phyloP scores from a whole-genome alignment of 2,329 filamentous ascomycete species.

The Cladosporium sp. region DNA sequence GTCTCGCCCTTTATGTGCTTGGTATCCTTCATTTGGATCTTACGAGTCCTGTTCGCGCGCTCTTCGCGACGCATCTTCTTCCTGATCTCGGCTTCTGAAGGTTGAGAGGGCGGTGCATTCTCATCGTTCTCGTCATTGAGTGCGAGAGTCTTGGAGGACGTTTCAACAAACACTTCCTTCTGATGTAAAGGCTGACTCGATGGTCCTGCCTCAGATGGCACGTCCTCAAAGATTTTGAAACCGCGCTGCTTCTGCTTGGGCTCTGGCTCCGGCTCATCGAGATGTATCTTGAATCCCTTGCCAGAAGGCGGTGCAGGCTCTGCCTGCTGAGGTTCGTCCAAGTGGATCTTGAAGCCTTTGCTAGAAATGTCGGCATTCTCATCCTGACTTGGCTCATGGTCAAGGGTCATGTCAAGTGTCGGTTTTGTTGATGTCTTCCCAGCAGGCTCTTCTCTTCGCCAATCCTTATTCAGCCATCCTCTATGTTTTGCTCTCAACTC shows the following conservation, averaged over 20 bases:
- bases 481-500: conserved; percentile 77
- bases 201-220: conserved; percentile 16
- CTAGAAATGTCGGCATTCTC: not conserved
- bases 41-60: conserved; percentile 46
- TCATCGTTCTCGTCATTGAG: conserved; percentile 45
- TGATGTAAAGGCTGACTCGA: conserved; percentile 11
- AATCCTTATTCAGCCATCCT: conserved; percentile 60
- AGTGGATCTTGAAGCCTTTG: conserved; percentile 20
- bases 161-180: conserved; percentile 24
- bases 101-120: conserved; percentile 38
- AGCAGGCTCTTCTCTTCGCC: conserved; percentile 32
- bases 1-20: conserved; percentile 66
- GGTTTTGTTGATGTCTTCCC: not conserved
- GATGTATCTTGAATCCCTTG: conserved; percentile 20
- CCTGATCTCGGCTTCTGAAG: conserved; percentile 36
- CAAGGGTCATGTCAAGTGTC: conserved; percentile 1
- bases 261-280: conserved; percentile 14
- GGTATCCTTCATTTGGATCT: conserved; percentile 71
- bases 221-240: conserved; percentile 33
- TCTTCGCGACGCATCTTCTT: conserved; percentile 47
- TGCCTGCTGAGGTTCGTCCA: conserved; percentile 11
- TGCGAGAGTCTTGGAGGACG: conserved; percentile 26
- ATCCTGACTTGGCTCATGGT: not conserved
- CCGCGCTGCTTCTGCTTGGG: conserved; percentile 26
- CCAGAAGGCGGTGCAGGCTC: not conserved